Conservation (phyloP, 2,329 filamentous ascomycete genomes). For the Aspergillus aculeatus region DNA sequence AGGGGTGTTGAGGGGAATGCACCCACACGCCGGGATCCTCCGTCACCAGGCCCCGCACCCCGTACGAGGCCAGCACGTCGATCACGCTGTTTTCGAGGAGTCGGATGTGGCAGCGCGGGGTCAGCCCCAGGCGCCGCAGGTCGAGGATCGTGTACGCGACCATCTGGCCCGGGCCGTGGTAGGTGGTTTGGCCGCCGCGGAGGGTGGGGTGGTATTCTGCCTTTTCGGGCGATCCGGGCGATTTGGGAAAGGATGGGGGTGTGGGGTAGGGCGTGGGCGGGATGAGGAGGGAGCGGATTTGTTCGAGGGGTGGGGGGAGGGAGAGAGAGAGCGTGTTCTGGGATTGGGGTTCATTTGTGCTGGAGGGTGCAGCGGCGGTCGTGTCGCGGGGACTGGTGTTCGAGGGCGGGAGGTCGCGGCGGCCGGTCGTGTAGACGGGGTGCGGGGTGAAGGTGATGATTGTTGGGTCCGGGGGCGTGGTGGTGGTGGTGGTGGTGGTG, state of each 20-base stretch:
- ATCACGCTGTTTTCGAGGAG: slow-evolving; percentile 76
- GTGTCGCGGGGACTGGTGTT: slow-evolving; percentile 32
- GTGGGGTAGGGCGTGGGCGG: slow-evolving; percentile 28
- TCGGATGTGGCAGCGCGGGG: slow-evolving; percentile 73
- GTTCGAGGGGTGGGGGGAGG: slow-evolving; percentile 37
- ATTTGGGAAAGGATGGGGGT: neutral
- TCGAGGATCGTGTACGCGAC: slow-evolving; percentile 93
- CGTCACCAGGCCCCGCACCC: slow-evolving; percentile 62
- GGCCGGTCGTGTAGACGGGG: slow-evolving; percentile 86
- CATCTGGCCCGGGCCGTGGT: slow-evolving; percentile 90
- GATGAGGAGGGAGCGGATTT: slow-evolving; percentile 37
- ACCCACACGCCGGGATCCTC: slow-evolving; percentile 87
- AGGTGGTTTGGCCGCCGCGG: slow-evolving; percentile 90
- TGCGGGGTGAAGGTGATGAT: slow-evolving; percentile 79
- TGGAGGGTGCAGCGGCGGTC: neutral
- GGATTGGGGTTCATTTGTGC: neutral
- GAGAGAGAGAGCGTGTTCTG: slow-evolving; percentile 40
- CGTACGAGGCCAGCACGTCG: slow-evolving; percentile 59
- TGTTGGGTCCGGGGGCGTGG: slow-evolving; percentile 63
- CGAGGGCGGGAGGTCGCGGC: slow-evolving; percentile 64
- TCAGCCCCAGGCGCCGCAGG: slow-evolving; percentile 65
- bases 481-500: slow-evolving; percentile 20
- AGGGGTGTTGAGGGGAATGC: slow-evolving; percentile 10
- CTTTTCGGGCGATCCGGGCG: slow-evolving; percentile 6
- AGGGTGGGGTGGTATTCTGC: slow-evolving; percentile 68